These are phyloP conservation scores for Paecilomyces dactylethromorphus DNA, from an alignment of 2,329 filamentous ascomycete species.

Conservation along the genomic window DNA sequence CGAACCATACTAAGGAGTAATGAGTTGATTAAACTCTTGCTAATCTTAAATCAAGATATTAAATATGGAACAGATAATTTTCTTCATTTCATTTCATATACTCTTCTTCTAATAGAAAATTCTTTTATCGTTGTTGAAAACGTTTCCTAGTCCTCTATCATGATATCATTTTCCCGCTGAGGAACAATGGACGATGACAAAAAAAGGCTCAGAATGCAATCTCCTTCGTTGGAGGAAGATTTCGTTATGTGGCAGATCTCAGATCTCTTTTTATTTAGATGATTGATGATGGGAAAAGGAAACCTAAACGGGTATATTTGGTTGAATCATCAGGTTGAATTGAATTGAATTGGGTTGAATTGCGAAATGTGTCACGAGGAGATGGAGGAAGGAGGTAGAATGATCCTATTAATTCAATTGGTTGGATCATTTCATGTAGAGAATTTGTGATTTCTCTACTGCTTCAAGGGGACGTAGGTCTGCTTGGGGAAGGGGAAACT, in stretches of 20 bases:
- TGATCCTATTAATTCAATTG: not conserved
- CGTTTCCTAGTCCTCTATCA: slow-evolving; percentile 10
- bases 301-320: slow-evolving; percentile 30
- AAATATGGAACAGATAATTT: not conserved
- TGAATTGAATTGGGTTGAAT: slow-evolving; percentile 12
- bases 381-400: slow-evolving; percentile 1
- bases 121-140: slow-evolving; percentile 28
- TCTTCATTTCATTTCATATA: not conserved
- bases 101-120: not conserved
- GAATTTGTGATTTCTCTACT: slow-evolving; percentile 2
- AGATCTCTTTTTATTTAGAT: slow-evolving; percentile 2
- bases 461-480: slow-evolving; percentile 52
- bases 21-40: not conserved
- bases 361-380: slow-evolving; percentile 10
- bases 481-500: slow-evolving; percentile 81
- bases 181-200: not conserved
- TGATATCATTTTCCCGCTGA: not conserved
- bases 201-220: not conserved
- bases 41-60: not conserved
- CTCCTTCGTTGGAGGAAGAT: not conserved
- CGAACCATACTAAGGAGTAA: no score
- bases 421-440: not conserved
- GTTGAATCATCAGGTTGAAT: slow-evolving; percentile 31
- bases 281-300: slow-evolving; percentile 17
- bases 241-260: not conserved